These are phyloP conservation scores for Bimuria novae-zelandiae DNA, from an alignment of 2,329 filamentous ascomycete genomes.

Conservation along the genomic window DNA sequence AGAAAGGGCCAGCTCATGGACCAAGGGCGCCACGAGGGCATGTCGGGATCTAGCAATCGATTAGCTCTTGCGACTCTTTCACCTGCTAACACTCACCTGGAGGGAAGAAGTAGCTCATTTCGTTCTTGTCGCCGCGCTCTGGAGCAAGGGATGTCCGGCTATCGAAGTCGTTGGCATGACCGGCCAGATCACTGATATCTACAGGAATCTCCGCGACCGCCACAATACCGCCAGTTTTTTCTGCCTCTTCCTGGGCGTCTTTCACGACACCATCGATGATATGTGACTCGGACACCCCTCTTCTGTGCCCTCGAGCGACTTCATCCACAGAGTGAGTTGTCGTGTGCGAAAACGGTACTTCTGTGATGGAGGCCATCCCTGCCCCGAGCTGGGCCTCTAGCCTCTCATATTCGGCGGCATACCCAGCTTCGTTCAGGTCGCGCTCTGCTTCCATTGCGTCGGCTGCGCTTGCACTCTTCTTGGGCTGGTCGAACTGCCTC, in stretches of 20 bases:
- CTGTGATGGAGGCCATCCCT: constrained; percentile 42
- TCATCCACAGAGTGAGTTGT: constrained; percentile 16
- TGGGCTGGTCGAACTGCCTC: constrained; percentile 25
- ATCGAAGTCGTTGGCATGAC: constrained; percentile 43
- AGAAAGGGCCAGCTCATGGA: constrained; percentile 47
- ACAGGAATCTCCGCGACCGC: constrained; percentile 48
- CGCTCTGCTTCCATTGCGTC: constrained; percentile 25
- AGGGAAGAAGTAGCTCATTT: constrained; percentile 47
- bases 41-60: constrained; percentile 38
- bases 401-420: constrained; percentile 42
- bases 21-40: constrained; percentile 46
- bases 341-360: constrained; percentile 40
- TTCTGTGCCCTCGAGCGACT: constrained; percentile 24
- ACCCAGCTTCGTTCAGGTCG: constrained; percentile 36
- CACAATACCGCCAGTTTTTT: constrained; percentile 51
- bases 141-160: constrained; percentile 32
- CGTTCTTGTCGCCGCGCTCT: constrained; percentile 19
- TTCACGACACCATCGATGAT: constrained; percentile 26
- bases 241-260: constrained; percentile 49
- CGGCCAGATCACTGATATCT: constrained; percentile 48
- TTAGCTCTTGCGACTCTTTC: background rate
- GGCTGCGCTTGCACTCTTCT: constrained; percentile 14
- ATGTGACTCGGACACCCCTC: constrained; percentile 24
- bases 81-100: constrained; percentile 19
- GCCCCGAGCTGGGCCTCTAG: constrained; percentile 43